Base-by-base conservation (phyloP, 2,329 filamentous ascomycete species). In the Phaeoacremonium minimum region DNA sequence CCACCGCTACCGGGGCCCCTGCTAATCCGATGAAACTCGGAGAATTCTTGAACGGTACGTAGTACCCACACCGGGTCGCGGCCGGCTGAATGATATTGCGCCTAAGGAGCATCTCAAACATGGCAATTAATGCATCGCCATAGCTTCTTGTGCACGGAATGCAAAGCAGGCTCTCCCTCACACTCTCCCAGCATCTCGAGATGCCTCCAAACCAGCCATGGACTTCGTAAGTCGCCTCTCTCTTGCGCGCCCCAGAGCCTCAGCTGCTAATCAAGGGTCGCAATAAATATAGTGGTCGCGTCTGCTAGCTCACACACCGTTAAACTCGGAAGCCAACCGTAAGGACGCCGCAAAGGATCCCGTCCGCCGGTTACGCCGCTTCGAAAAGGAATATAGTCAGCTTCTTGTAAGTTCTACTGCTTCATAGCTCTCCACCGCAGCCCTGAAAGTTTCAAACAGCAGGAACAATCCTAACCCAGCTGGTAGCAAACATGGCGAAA, bases 281-380 rank as follows among this genome's bases (percentile, higher is more conserved):
- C n/a, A n/a, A n/a, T n/a, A n/a, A n/a, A 33, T 41, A 18, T 49
- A 83, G 79, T 84, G 79, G 79, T 77, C 77, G 65, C 76, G 79
- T 62, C 69, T 83, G 63, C 65, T 83, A 66, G 79, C 77, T 56
- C 75, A 73, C 49, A 74, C 71, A 46, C 69, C 77, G 54, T 66
- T 83, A 49, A n/a, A n/a, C n/a, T 74, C 73, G 49, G 69, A 67
- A 47, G 64, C 57, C 54, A 67, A 75, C 49, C 71, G 70, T 50
- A 78, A 73, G 58, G 76, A 80, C 53, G 70, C 72, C 44, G 73
- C 75, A 41, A 77, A 75, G 52, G 77, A 83, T 56, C 79, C 79
- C 31, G 67, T 77, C 41, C 75, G 76, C 52, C 77, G 79, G 43
- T 69, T 82, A 43, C 74, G 80, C 55, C 76, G 78, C 38, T 83